A percentile compares a stretch with the other conserved stretches of the same genome.
These are phyloP conservation scores for Arxiozyma heterogenica DNA, from an alignment of 1,139 yeast species.

Conservation along the genomic window DNA sequence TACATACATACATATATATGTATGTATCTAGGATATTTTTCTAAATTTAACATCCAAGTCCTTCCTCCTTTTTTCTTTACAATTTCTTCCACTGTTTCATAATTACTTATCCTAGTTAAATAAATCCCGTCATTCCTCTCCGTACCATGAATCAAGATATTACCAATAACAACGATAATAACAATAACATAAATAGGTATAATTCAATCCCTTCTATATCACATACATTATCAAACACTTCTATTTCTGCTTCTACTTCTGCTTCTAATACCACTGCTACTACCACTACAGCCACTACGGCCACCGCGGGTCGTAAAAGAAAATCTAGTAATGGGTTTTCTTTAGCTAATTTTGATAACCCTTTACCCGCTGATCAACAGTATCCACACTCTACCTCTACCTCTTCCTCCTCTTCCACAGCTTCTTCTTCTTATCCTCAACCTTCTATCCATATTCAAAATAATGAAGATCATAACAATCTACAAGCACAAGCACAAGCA, in stretches of 20 bases:
- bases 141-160: neutral
- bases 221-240: neutral
- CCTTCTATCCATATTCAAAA: neutral
- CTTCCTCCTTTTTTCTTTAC: too few relatives aligned
- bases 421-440: constrained; percentile 6
- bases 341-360: constrained; percentile 27
- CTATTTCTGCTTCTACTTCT: constrained; percentile 5
- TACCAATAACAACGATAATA: neutral
- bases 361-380: constrained; percentile 13
- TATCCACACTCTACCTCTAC: constrained; percentile 5
- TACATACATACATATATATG: neutral
- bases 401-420: constrained; percentile 3
- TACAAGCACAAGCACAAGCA: constrained; percentile 6
- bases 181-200: neutral
- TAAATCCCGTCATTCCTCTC: neutral
- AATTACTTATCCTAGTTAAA: neutral
- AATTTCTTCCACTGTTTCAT: neutral
- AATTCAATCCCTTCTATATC: neutral
- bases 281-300: too few relatives aligned
- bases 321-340: constrained; percentile 18
- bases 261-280: neutral
- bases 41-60: too few relatives aligned
- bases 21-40: too few relatives aligned
- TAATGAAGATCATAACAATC: neutral
- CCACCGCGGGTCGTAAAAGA: neutral